Conservation (phyloP, 1,139 yeast genomes). For the Zygosaccharomyces sapae region DNA sequence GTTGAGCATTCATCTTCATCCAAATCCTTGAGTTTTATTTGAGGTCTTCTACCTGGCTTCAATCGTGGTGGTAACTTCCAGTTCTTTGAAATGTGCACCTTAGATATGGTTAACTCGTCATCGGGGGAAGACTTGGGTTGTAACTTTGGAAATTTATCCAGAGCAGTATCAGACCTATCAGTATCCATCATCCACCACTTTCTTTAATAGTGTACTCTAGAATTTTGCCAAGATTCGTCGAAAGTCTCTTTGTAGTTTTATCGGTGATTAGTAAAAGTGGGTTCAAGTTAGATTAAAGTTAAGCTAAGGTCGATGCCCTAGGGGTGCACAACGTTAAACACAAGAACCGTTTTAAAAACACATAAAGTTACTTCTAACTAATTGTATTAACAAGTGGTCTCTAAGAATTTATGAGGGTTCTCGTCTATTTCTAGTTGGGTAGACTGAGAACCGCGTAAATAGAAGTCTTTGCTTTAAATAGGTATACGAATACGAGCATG, state of each 20-base stretch:
- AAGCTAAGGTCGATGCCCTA: too few relatives aligned
- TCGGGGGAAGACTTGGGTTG: constrained; percentile 13
- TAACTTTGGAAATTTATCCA: constrained; percentile 13
- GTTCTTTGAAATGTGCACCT: constrained; percentile 23
- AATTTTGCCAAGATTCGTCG: too few relatives aligned
- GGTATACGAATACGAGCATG: constrained; percentile 3
- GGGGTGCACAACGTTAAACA: neutral
- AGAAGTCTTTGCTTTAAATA: constrained; percentile 5
- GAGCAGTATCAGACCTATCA: constrained; percentile 4
- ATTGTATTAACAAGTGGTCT: neutral
- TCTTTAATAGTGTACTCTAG: too few relatives aligned
- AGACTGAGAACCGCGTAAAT: neutral
- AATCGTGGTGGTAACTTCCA: constrained; percentile 21
- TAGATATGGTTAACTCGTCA: constrained; percentile 16
- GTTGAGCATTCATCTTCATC: constrained; percentile 4
- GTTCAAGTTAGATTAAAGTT: too few relatives aligned
- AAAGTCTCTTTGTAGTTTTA: too few relatives aligned
- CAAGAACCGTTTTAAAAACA: neutral
- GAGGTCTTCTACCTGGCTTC: constrained; percentile 19
- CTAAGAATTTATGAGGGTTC: neutral
- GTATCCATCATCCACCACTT: neutral
- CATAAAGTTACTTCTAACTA: neutral
- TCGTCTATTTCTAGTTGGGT: neutral
- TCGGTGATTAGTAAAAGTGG: too few relatives aligned
- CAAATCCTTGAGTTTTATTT: neutral